phyloP scores from a whole-genome alignment of 2,329 filamentous ascomycete genomes.

The Sclerotinia nivalis region DNA sequence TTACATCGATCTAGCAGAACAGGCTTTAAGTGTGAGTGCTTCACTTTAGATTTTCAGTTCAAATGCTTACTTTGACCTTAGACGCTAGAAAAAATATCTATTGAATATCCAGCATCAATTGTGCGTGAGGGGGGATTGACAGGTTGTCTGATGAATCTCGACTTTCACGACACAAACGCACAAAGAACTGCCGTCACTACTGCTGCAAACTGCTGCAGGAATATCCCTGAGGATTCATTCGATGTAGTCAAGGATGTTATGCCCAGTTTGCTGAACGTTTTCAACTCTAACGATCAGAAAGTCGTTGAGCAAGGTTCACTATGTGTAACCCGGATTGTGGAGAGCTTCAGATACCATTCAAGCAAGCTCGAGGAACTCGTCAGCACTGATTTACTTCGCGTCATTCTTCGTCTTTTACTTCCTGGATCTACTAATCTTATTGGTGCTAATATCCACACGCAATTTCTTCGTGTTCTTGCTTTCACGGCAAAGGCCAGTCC shows the following conservation, averaged over 20 bases:
- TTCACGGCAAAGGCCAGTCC: slow-evolving; percentile 90
- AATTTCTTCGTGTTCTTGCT: slow-evolving; percentile 88
- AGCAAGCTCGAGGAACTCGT: slow-evolving; percentile 90
- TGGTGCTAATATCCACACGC: slow-evolving; percentile 90
- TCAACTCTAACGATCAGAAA: slow-evolving; percentile 89
- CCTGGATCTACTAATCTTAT: slow-evolving; percentile 96
- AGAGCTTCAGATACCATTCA: slow-evolving; percentile 91
- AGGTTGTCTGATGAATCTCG: slow-evolving; percentile 92
- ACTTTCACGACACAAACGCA: slow-evolving; percentile 97
- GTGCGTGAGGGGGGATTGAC: slow-evolving; percentile 93
- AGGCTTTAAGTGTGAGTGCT: slow-evolving; percentile 74
- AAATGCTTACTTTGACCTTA: slow-evolving; percentile 36
- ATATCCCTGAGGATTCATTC: slow-evolving; percentile 93
- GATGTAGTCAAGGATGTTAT: slow-evolving; percentile 90
- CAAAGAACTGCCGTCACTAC: slow-evolving; percentile 96
- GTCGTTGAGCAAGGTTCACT: slow-evolving; percentile 96
- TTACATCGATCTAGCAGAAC: slow-evolving; percentile 96
- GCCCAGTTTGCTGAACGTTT: slow-evolving; percentile 88
- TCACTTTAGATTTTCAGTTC: background rate
- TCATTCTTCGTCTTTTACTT: slow-evolving; percentile 81
- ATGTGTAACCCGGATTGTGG: slow-evolving; percentile 92
- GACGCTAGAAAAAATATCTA: slow-evolving; percentile 95
- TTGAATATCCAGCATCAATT: slow-evolving; percentile 92
- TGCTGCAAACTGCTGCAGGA: slow-evolving; percentile 96
- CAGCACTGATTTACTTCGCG: slow-evolving; percentile 80